Percentiles rank a stretch among this genome's conserved stretches.
Conservation (phyloP, 768 basidiomycete species). For the Lyophyllum decastes region DNA sequence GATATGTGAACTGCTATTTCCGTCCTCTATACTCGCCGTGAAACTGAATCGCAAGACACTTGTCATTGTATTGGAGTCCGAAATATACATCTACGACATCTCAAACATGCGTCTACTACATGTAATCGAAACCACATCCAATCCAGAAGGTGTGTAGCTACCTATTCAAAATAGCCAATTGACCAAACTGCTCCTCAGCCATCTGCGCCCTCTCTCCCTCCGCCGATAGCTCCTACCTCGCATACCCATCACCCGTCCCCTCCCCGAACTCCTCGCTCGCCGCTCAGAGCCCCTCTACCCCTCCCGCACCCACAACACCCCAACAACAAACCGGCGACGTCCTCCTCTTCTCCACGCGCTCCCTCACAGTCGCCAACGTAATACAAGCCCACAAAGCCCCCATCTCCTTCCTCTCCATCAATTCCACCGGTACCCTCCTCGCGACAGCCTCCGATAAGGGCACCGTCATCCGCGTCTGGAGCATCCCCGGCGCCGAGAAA, state of each 20-base stretch:
- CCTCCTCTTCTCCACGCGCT: constrained; percentile 90
- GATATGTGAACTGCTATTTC: constrained; percentile 98
- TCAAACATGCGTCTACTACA: constrained; percentile 97
- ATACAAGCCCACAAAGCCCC: constrained; percentile 97
- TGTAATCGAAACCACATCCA: constrained; percentile 95
- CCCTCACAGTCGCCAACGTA: constrained; percentile 90
- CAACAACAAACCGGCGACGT: constrained; percentile 75
- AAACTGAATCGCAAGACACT: constrained; percentile 97
- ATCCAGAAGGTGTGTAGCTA: constrained; percentile 77
- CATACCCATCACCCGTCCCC: constrained; percentile 93
- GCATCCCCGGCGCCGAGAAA: constrained; percentile 88
- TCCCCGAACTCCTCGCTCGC: constrained; percentile 67
- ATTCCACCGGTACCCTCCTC: constrained; percentile 83
- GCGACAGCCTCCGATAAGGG: constrained; percentile 95
- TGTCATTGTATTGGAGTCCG: constrained; percentile 93
- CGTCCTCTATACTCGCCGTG: constrained; percentile 94
- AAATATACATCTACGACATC: constrained; percentile 99
- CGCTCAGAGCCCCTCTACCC: constrained; percentile 36
- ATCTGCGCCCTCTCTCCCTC: constrained; percentile 95
- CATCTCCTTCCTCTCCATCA: constrained; percentile 84
- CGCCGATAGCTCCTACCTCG: constrained; percentile 90
- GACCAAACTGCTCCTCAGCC: constrained; percentile 46
- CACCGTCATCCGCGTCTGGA: constrained; percentile 95
- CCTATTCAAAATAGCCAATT: neutral
- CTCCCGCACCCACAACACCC: constrained; percentile 34